Evolutionary conservation across 1,284 basidiomycete genomes (phyloP).

Genomic region (Ceratobasidium sp.): DNA sequence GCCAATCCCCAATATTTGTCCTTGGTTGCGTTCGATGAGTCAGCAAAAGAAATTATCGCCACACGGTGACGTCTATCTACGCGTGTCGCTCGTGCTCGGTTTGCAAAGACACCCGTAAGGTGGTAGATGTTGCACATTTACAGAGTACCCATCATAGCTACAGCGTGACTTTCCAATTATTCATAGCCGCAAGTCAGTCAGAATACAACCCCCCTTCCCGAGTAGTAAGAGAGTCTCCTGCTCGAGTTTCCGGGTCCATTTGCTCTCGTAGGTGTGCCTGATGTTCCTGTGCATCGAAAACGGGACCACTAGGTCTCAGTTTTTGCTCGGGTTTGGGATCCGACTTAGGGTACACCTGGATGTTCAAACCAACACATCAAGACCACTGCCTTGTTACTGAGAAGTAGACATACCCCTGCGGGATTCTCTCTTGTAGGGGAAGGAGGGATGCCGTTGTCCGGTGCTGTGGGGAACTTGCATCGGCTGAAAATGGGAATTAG

Average conservation of each 20-base stretch:
- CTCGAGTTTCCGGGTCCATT: constrained; percentile 18
- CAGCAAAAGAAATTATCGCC: neutral
- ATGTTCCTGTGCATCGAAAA: constrained; percentile 7
- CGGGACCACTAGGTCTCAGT: neutral
- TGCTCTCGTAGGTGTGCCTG: constrained; percentile 10
- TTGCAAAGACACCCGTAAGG: no score
- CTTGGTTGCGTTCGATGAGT: constrained; percentile 3
- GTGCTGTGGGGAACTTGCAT: constrained; percentile 29
- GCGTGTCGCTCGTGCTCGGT: no score
- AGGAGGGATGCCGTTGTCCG: constrained; percentile 17
- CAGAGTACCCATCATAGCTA: no score
- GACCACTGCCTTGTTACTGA: neutral
- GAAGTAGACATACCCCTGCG: neutral
- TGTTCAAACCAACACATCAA: neutral
- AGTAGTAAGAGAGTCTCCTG: constrained; percentile 27
- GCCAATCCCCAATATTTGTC: constrained; percentile 29
- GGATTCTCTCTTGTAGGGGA: constrained; percentile 25
- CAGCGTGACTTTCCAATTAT: no score
- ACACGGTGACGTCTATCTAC: no score
- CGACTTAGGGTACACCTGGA: constrained; percentile 28
- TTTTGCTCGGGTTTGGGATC: constrained; percentile 22
- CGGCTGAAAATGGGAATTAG: constrained; percentile 12
- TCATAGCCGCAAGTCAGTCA: neutral
- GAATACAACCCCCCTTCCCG: constrained; percentile 27
- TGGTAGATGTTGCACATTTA: no score